Conservation (phyloP, 2,329 filamentous ascomycete species). For the Trichoderma brevicompactum region DNA sequence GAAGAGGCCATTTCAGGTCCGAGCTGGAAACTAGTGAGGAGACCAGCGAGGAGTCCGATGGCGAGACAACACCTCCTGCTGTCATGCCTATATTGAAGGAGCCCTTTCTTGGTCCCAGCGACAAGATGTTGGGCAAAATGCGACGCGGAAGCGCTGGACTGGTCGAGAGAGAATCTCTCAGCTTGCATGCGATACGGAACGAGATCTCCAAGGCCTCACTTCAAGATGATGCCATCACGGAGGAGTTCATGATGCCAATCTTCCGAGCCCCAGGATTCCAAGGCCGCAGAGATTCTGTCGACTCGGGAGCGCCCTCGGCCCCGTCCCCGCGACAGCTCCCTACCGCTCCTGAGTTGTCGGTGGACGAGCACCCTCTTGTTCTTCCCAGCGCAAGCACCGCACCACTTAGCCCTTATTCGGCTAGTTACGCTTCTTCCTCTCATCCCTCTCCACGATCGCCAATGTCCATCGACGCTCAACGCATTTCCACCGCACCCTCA, state of each 20-base stretch:
- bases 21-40: slow-evolving; percentile 55
- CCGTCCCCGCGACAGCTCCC: slow-evolving; percentile 49
- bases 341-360: slow-evolving; percentile 52
- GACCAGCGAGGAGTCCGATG: slow-evolving; percentile 52
- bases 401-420: slow-evolving; percentile 68
- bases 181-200: slow-evolving; percentile 46
- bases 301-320: slow-evolving; percentile 46
- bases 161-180: slow-evolving; percentile 44
- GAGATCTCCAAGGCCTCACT: slow-evolving; percentile 56
- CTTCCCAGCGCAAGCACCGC: slow-evolving; percentile 50
- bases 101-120: slow-evolving; percentile 34
- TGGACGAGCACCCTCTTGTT: slow-evolving; percentile 53
- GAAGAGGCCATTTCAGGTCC: slow-evolving; percentile 40
- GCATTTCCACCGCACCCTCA: slow-evolving; percentile 75
- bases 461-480: slow-evolving; percentile 71
- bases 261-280: slow-evolving; percentile 46
- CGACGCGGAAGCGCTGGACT: slow-evolving; percentile 54
- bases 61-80: slow-evolving; percentile 44
- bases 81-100: slow-evolving; percentile 31
- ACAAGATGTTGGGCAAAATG: slow-evolving; percentile 35
- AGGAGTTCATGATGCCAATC: slow-evolving; percentile 50
- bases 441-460: slow-evolving; percentile 69
- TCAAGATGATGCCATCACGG: slow-evolving; percentile 56
- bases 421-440: slow-evolving; percentile 66
- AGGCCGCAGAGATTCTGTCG: slow-evolving; percentile 42